Evolutionary conservation across 306 rosid species (phyloP), one percentile per base, ranked within the genome.

Genomic region (Quillaja saponaria): DNA sequence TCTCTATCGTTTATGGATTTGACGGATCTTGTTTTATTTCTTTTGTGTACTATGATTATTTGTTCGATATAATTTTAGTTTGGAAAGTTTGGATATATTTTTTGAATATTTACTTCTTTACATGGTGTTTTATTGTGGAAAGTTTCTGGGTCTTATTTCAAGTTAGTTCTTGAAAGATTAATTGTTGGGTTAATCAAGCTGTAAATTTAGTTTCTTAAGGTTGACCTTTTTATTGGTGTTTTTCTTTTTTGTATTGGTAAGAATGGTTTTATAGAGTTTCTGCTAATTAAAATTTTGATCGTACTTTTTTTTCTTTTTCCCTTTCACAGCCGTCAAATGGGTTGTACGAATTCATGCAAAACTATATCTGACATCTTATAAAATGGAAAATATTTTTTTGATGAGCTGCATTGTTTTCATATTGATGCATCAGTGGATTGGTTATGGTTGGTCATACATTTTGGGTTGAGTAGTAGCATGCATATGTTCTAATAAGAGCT

Each of bases 21-120:
- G 10, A 1, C 15, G 67, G 88, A 86, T 81, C 88, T 79, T 58
- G 8, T 58, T 2, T 52, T 64, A 1, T 42, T 50, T 54, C 13
- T 55, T n/a, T 28, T 4, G 0, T 61, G 10, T 18, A n/a, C n/a
- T n/a, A n/a, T n/a, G n/a, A n/a, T n/a, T n/a, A n/a, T n/a, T n/a
- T n/a, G n/a, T n/a, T n/a, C n/a, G n/a, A n/a, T n/a, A n/a, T n/a
- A n/a, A n/a, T 54, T 1, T 18, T 53, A 10, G 35, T 3, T 0
- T 16, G 12, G 13, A 17, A 34, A 14, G 7, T 39, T 25, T 25
- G 15, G n/a, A 0, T 34, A 2, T 13, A 16, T n/a, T 12, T 6
- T 31, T 25, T 1, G 8, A 15, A 7, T 55, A 41, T 38, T 39
- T 10, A 15, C 5, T 4, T 64, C 6, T 49, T 1, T 14, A 18